Conservation (phyloP, 176 grass and related monocot species). For the Aegilops longissima region DNA sequence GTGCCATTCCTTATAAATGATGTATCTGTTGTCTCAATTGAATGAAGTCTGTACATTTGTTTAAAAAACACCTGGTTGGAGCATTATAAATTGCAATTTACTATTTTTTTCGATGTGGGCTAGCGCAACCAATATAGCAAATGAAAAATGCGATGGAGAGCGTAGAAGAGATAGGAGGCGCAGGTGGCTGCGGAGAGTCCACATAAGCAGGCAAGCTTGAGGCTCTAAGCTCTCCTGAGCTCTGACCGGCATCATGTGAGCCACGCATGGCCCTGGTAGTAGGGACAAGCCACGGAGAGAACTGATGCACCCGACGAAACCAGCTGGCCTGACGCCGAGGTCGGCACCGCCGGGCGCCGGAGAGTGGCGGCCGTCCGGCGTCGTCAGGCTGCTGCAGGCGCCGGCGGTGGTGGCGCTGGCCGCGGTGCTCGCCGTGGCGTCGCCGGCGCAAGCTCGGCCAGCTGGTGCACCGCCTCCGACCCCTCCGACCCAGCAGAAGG, state of each 20-base stretch:
- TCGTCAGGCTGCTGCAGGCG: conserved; percentile 34
- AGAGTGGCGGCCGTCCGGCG: background rate
- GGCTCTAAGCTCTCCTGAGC: background rate
- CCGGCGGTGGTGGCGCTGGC: conserved; percentile 46
- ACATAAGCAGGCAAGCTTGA: conserved; percentile 18
- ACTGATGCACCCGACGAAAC: conserved; percentile 13
- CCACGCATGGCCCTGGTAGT: background rate
- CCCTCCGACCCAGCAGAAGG: background rate
- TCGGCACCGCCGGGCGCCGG: background rate
- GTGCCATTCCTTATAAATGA: no score
- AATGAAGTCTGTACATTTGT: no score
- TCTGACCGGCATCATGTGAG: background rate
- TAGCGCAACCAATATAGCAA: no score
- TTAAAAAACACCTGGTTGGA: no score
- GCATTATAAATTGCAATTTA: no score
- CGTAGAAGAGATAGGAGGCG: background rate
- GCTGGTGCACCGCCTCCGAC: background rate
- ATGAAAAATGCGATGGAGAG: background rate
- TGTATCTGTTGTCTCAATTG: no score
- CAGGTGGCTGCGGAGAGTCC: conserved; percentile 22
- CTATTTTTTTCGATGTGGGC: no score
- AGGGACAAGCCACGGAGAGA: background rate
- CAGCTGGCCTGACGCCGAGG: background rate
- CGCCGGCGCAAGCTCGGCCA: background rate
- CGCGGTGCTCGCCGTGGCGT: conserved; percentile 7